Conservation (phyloP, 805 yeast species). For the Saccharomyces mikatae region DNA sequence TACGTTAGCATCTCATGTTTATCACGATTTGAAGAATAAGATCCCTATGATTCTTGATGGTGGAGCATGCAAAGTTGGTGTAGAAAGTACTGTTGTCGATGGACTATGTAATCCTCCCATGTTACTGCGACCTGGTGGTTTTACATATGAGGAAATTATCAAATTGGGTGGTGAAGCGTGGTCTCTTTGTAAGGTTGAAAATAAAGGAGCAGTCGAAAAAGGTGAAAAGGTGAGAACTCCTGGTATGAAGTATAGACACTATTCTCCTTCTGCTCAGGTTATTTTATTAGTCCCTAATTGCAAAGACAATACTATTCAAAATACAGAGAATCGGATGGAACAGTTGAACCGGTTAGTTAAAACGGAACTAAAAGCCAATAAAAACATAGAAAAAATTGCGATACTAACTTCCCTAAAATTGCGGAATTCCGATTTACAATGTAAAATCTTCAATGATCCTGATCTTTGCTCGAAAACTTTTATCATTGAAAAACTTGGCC, state of each 20-base stretch:
- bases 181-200: constrained; percentile 56
- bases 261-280: constrained; percentile 84
- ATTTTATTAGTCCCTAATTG: constrained; percentile 49
- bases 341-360: constrained; percentile 28
- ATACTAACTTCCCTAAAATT: constrained; percentile 38
- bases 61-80: constrained; percentile 80
- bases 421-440: neutral
- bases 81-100: constrained; percentile 90
- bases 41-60: constrained; percentile 88
- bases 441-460: neutral
- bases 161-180: constrained; percentile 60
- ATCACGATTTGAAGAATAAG: constrained; percentile 64
- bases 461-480: neutral
- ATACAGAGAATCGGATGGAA: constrained; percentile 16
- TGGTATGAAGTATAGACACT: constrained; percentile 96
- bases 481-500: constrained; percentile 35
- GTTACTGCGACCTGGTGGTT: constrained; percentile 90
- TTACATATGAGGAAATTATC: constrained; percentile 68
- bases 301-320: constrained; percentile 29
- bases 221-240: constrained; percentile 85
- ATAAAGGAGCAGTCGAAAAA: constrained; percentile 44
- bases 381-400: constrained; percentile 38
- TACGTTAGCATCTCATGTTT: constrained; percentile 80
- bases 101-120: constrained; percentile 81
- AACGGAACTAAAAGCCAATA: constrained; percentile 6